Percentiles rank a stretch among this genome's conserved stretches.
Evolutionary conservation across 2,329 filamentous ascomycete genomes (phyloP).

Genomic region (Epicoccum nigrum): DNA sequence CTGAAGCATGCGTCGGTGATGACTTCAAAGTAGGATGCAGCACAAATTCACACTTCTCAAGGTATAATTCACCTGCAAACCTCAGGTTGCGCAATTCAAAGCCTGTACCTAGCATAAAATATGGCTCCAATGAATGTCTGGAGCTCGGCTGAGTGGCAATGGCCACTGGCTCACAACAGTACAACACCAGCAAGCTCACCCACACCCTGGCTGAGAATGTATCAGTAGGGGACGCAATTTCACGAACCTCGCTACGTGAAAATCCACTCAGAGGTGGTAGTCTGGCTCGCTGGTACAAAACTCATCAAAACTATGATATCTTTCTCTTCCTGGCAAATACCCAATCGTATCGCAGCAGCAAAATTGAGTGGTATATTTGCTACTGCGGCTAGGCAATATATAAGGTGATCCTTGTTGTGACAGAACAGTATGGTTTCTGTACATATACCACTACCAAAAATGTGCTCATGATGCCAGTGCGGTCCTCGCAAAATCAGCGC

Average conservation of each 20-base stretch:
- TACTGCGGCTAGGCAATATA: no score
- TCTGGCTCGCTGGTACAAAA: constrained; percentile 62
- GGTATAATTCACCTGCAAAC: neutral
- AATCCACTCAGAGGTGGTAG: constrained; percentile 40
- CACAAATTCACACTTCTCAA: no score
- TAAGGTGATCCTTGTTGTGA: no score
- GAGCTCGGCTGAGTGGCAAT: neutral
- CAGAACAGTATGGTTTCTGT: constrained; percentile 52
- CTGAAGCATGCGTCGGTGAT: no score
- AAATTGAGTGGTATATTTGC: no score
- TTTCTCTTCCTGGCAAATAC: constrained; percentile 67
- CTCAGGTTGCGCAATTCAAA: neutral
- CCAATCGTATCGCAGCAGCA: no score
- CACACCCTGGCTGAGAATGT: constrained; percentile 9
- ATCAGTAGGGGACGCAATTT: constrained; percentile 4
- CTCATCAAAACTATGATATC: constrained; percentile 67
- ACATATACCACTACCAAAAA: neutral
- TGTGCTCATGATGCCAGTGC: constrained; percentile 39
- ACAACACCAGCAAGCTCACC: neutral
- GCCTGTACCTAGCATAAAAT: neutral
- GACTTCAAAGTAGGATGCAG: no score
- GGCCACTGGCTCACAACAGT: neutral
- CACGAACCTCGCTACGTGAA: constrained; percentile 5
- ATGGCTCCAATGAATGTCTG: neutral
- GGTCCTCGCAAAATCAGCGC: constrained; percentile 66